These are phyloP conservation scores for Stropharia rugosoannulata DNA, from an alignment of 768 basidiomycete species.

Conservation along the genomic window DNA sequence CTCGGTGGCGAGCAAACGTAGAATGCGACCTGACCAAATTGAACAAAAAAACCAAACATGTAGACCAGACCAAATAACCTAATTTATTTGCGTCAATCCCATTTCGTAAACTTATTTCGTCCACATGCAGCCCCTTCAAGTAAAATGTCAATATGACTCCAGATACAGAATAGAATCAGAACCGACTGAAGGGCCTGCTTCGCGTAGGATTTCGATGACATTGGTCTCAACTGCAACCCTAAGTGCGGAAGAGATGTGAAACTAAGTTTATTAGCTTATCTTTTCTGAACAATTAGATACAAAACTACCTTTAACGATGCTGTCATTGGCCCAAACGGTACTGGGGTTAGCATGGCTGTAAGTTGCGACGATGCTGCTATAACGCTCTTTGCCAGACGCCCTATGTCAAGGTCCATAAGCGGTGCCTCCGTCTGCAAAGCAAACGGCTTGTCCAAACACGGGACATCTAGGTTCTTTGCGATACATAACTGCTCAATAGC, in stretches of 20 bases:
- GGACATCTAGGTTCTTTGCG: background rate
- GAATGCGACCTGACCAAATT: constrained; percentile 1
- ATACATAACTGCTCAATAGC: background rate
- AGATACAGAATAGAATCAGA: background rate
- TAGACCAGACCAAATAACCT: background rate
- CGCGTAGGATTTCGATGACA: constrained; percentile 25
- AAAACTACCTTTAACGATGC: background rate
- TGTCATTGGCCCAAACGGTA: background rate
- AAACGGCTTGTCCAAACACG: background rate
- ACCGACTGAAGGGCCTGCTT: constrained; percentile 25
- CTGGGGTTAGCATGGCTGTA: background rate
- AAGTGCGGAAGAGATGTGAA: constrained; percentile 2
- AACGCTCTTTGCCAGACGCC: background rate
- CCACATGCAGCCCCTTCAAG: constrained; percentile 32
- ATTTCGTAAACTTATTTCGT: constrained; percentile 31
- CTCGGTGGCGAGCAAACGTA: constrained; percentile 25
- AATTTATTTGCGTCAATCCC: constrained; percentile 2
- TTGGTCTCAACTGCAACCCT: constrained; percentile 2
- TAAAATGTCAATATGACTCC: background rate
- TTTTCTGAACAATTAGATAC: background rate
- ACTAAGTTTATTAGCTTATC: background rate
- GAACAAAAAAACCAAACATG: background rate
- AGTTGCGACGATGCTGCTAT: constrained; percentile 1
- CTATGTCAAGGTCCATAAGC: constrained; percentile 1
- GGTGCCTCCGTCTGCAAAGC: background rate